Conservation (phyloP, 2,329 filamentous ascomycete species). For the Macrophomina phaseolina region DNA sequence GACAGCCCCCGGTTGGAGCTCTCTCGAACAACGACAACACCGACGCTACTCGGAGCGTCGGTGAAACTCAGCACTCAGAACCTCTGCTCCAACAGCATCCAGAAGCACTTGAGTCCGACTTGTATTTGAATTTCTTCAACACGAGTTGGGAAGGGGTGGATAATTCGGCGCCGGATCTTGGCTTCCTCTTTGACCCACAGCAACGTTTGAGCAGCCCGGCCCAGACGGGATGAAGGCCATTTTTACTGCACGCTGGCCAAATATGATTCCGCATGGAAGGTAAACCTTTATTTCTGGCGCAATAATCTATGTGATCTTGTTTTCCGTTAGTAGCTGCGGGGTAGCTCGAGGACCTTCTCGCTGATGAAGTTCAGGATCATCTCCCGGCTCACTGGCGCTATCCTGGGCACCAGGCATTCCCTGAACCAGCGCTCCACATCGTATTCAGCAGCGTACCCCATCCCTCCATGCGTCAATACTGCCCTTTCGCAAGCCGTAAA, state of each 20-base stretch:
- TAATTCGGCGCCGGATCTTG: neutral
- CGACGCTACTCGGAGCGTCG: neutral
- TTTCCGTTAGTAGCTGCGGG: constrained; percentile 66
- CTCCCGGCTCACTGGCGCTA: constrained; percentile 67
- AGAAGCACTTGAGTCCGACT: neutral
- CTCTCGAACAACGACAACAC: too few relatives aligned
- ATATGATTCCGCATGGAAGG: too few relatives aligned
- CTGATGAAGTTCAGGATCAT: constrained; percentile 79
- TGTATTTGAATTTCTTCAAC: constrained; percentile 4
- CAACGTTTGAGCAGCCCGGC: neutral
- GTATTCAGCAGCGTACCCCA: constrained; percentile 69
- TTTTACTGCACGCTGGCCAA: too few relatives aligned
- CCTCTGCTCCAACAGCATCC: neutral
- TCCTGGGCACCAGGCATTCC: constrained; percentile 64
- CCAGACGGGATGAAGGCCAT: neutral
- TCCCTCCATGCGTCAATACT: constrained; percentile 63
- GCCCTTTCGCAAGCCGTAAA: constrained; percentile 65
- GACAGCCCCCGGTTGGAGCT: neutral
- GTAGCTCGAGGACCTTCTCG: constrained; percentile 70
- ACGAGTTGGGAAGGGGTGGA: neutral
- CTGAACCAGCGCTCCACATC: constrained; percentile 66
- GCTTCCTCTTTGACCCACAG: neutral
- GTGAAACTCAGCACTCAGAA: neutral
- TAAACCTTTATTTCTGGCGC: neutral
- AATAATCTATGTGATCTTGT: neutral